A percentile compares a stretch with the other conserved stretches of the same genome.
These are phyloP conservation scores for Plasmopara muralis DNA, from an alignment of 352 stramenopile genomes.

Conservation along the genomic window DNA sequence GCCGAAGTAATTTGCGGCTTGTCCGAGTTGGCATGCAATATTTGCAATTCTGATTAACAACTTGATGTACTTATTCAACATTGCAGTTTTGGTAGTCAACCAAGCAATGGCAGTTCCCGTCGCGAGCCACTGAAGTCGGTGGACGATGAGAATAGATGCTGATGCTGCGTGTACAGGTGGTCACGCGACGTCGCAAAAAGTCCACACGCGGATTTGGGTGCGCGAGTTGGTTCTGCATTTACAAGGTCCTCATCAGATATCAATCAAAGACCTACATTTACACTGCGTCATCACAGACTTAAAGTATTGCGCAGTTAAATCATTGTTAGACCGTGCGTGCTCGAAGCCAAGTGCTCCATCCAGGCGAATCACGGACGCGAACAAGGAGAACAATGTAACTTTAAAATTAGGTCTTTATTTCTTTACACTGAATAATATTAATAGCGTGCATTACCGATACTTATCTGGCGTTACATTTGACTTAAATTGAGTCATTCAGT, in stretches of 20 bases:
- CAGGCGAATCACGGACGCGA: slow-evolving; percentile 53
- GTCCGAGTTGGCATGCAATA: too few relatives aligned
- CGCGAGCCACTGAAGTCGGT: too few relatives aligned
- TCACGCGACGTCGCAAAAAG: slow-evolving; percentile 95
- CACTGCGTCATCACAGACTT: slow-evolving; percentile 1
- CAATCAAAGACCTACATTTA: not conserved
- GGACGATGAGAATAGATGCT: too few relatives aligned
- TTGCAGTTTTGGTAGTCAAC: slow-evolving; percentile 89
- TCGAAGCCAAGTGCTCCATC: slow-evolving; percentile 78
- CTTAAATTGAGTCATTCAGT: slow-evolving; percentile 42
- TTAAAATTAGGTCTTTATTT: not conserved
- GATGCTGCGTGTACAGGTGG: slow-evolving; percentile 47
- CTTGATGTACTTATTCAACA: too few relatives aligned
- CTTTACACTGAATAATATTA: slow-evolving; percentile 17
- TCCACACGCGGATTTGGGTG: slow-evolving; percentile 93
- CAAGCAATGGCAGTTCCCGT: slow-evolving; percentile 91
- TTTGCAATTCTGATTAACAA: too few relatives aligned
- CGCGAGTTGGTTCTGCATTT: not conserved
- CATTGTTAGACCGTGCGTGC: slow-evolving; percentile 82
- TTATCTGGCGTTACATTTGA: slow-evolving; percentile 32
- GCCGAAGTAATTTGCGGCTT: too few relatives aligned
- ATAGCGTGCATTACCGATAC: slow-evolving; percentile 43
- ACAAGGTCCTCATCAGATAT: not conserved
- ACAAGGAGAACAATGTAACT: slow-evolving; percentile 51
- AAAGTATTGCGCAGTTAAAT: slow-evolving; percentile 49